phyloP scores from a whole-genome alignment of 1,139 yeast species.

The Taphrina populina region DNA sequence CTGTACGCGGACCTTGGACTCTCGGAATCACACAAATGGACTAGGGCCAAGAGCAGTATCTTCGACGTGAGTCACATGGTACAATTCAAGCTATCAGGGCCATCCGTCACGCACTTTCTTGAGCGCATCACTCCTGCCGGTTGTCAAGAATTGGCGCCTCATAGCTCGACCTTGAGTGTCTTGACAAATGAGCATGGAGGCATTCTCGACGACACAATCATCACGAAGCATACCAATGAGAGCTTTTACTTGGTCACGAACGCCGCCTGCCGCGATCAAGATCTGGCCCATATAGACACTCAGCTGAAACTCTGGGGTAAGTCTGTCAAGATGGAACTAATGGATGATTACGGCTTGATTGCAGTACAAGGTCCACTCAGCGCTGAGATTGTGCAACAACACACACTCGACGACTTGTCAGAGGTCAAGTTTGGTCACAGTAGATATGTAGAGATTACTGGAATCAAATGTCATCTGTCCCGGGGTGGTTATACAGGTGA shows the following conservation, averaged over 20 bases:
- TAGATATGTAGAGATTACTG: constrained; percentile 54
- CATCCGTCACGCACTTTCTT: constrained; percentile 64
- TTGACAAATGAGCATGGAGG: constrained; percentile 73
- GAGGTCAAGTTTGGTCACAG: constrained; percentile 74
- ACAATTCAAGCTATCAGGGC: constrained; percentile 55
- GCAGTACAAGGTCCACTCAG: constrained; percentile 85
- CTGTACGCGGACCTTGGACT: constrained; percentile 74
- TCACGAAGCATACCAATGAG: constrained; percentile 78
- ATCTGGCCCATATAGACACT: constrained; percentile 59
- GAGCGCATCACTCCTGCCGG: constrained; percentile 86
- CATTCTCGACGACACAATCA: constrained; percentile 83
- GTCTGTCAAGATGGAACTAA: constrained; percentile 57
- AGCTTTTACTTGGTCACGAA: constrained; percentile 89
- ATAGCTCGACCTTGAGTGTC: constrained; percentile 73
- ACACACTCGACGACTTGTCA: constrained; percentile 59
- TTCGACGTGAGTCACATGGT: constrained; percentile 96
- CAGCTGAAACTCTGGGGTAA: constrained; percentile 50
- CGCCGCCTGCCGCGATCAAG: constrained; percentile 90
- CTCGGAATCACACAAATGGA: constrained; percentile 93
- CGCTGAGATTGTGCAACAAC: constrained; percentile 60
- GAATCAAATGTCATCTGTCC: constrained; percentile 52
- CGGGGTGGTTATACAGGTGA: constrained; percentile 98
- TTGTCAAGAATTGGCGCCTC: constrained; percentile 55
- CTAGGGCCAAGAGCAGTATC: constrained; percentile 78
- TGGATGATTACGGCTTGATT: constrained; percentile 67